phyloP scores from a whole-genome alignment of 768 basidiomycete species.

The Hypholoma sublateritium region DNA sequence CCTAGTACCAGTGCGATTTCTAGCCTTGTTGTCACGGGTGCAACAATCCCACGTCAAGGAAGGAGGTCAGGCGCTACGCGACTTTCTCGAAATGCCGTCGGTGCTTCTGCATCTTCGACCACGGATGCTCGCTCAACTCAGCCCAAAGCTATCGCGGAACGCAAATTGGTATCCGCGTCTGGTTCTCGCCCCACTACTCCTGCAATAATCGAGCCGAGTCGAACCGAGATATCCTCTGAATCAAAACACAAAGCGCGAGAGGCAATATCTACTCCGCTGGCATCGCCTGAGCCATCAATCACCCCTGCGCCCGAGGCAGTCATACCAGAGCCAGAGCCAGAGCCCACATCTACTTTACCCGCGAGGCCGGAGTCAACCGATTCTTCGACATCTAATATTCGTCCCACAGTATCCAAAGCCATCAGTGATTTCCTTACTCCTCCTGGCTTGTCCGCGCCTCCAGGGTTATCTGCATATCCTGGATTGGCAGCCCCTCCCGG shows the following conservation, averaged over 20 bases:
- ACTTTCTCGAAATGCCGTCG: slow-evolving; percentile 40
- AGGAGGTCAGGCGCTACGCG: slow-evolving; percentile 47
- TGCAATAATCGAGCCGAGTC: slow-evolving; percentile 50
- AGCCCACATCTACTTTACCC: slow-evolving; percentile 39
- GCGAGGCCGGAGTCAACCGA: slow-evolving; percentile 33
- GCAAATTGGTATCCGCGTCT: slow-evolving; percentile 42
- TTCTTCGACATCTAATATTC: slow-evolving; percentile 32
- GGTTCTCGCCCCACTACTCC: slow-evolving; percentile 65
- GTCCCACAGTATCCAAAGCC: slow-evolving; percentile 41
- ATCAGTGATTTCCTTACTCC: slow-evolving; percentile 33
- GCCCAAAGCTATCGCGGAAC: slow-evolving; percentile 40
- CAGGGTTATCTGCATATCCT: slow-evolving; percentile 58
- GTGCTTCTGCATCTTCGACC: slow-evolving; percentile 17
- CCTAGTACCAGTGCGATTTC: slow-evolving; percentile 10
- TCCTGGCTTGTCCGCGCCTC: slow-evolving; percentile 55
- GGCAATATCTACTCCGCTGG: slow-evolving; percentile 24
- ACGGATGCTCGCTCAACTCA: slow-evolving; percentile 33
- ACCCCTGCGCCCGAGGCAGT: slow-evolving; percentile 52
- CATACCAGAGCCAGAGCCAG: slow-evolving; percentile 45
- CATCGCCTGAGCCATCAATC: slow-evolving; percentile 48
- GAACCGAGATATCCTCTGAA: slow-evolving; percentile 46
- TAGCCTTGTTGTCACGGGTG: not conserved
- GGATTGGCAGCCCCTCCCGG: slow-evolving; percentile 61
- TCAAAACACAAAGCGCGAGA: slow-evolving; percentile 41
- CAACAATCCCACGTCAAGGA: slow-evolving; percentile 31